Evolutionary conservation across 2,329 filamentous ascomycete species (phyloP).

Genomic region (Paraconiothyrium brasiliense): DNA sequence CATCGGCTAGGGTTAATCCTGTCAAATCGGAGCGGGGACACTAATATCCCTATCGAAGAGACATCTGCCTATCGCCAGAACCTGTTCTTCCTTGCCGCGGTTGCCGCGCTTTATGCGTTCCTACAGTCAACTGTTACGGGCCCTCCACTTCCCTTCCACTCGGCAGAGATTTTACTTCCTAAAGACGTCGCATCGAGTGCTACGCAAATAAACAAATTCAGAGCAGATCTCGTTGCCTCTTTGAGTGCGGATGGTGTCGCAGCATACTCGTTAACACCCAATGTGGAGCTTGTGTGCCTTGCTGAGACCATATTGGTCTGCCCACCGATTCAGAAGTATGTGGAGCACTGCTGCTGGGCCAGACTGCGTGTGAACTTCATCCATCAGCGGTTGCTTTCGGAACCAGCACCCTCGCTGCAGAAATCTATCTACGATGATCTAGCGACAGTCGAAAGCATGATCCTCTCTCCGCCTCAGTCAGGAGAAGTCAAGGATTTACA

Average conservation of each 20-base stretch:
- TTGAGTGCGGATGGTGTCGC: conserved; percentile 86
- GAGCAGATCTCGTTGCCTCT: conserved; percentile 70
- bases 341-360: conserved; percentile 65
- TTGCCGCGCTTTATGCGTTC: conserved; percentile 79
- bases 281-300: conserved; percentile 83
- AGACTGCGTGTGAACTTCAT: conserved; percentile 77
- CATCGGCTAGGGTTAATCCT: conserved; percentile 53
- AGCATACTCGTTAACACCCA: conserved; percentile 83
- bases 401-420: conserved; percentile 69
- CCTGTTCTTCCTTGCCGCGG: conserved; percentile 65
- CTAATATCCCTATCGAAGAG: conserved; percentile 35
- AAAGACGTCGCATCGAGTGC: conserved; percentile 52
- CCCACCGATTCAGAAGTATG: conserved; percentile 56
- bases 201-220: conserved; percentile 45
- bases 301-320: conserved; percentile 69
- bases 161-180: conserved; percentile 61
- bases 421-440: conserved; percentile 68
- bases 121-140: conserved; percentile 89
- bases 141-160: conserved; percentile 73
- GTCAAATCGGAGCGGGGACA: conserved; percentile 39
- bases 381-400: conserved; percentile 73
- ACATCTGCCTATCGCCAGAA: conserved; percentile 52
- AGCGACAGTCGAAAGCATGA: conserved; percentile 61
- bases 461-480: conserved; percentile 35
- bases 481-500: conserved; percentile 37